Percentiles rank a stretch among this genome's conserved stretches.
phyloP scores from a whole-genome alignment of 2,329 filamentous ascomycete species.

The Alternaria longipes region DNA sequence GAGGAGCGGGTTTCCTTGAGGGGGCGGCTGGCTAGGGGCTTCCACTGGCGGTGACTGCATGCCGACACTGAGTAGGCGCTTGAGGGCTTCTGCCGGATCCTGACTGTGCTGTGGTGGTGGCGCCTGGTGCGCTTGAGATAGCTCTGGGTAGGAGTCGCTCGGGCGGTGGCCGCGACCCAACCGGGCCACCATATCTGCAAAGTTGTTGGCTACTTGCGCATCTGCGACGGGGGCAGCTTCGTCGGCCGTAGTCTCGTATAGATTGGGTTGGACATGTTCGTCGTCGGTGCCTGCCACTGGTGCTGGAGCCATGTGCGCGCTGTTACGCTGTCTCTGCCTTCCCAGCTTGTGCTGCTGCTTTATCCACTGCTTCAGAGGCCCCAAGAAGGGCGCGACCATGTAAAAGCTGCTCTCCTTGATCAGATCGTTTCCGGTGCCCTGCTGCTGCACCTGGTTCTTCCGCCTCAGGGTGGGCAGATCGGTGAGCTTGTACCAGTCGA shows the following conservation, averaged over 20 bases:
- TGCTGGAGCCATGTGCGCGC: conserved; percentile 27
- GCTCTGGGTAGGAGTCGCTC: conserved; percentile 43
- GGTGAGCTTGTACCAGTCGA: conserved; percentile 90
- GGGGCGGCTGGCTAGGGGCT: conserved; percentile 34
- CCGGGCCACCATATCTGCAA: conserved; percentile 45
- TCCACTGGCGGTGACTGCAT: conserved; percentile 49
- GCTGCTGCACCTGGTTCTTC: conserved; percentile 65
- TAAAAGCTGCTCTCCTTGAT: conserved; percentile 89
- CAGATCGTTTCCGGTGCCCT: conserved; percentile 61
- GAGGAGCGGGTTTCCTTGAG: conserved; percentile 60
- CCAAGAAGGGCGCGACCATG: conserved; percentile 95
- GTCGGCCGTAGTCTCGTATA: conserved; percentile 41
- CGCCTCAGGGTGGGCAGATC: conserved; percentile 85
- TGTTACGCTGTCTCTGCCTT: conserved; percentile 54
- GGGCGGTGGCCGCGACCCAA: conserved; percentile 38
- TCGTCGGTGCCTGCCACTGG: conserved; percentile 41
- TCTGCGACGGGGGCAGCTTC: conserved; percentile 22
- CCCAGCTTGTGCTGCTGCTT: conserved; percentile 82
- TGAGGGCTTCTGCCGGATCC: conserved; percentile 63
- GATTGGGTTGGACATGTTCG: conserved; percentile 40
- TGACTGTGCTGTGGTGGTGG: conserved; percentile 30
- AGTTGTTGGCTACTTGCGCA: conserved; percentile 29
- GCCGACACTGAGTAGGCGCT: conserved; percentile 59
- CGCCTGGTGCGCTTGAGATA: conserved; percentile 34
- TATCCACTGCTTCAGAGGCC: conserved; percentile 88